A percentile compares a stretch with the other conserved stretches of the same genome.
Evolutionary conservation across 2,329 filamentous ascomycete species (phyloP).

Genomic region (Westerdykella aurantiaca): DNA sequence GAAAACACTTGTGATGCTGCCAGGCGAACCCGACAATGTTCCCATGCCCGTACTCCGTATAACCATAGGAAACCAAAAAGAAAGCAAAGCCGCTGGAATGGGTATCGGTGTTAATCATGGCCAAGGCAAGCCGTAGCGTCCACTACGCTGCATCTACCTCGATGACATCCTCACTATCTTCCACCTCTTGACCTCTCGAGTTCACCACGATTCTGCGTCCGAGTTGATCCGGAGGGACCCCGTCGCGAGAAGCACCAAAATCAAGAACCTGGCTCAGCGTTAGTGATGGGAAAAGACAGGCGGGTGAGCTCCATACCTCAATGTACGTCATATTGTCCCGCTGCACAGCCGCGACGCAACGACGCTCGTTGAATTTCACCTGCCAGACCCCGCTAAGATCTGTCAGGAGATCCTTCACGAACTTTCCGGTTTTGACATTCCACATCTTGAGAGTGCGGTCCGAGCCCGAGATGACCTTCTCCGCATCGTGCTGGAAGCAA

Average conservation of each 20-base stretch:
- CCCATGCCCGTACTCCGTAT: no score
- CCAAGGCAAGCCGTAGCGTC: conserved; percentile 1
- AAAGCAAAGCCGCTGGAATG: conserved; percentile 2
- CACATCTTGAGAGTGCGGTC: conserved; percentile 98
- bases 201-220: conserved; percentile 66
- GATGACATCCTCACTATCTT: conserved; percentile 31
- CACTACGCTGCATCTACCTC: conserved; percentile 21
- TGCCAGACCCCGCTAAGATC: conserved; percentile 98
- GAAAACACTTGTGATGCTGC: not conserved
- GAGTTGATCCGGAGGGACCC: conserved; percentile 68
- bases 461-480: conserved; percentile 93
- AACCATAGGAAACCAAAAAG: no score
- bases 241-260: conserved; percentile 90
- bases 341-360: conserved; percentile 95
- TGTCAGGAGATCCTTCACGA: conserved; percentile 84
- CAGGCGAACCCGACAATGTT: no score
- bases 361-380: conserved; percentile 91
- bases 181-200: conserved; percentile 31
- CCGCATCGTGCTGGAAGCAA: conserved; percentile 95
- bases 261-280: conserved; percentile 71
- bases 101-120: conserved; percentile 24
- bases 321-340: conserved; percentile 89
- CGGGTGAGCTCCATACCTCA: conserved; percentile 57
- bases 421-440: conserved; percentile 89
- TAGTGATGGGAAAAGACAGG: conserved; percentile 16